Conservation (phyloP, 768 basidiomycete species). For the Naganishia friedmannii region DNA sequence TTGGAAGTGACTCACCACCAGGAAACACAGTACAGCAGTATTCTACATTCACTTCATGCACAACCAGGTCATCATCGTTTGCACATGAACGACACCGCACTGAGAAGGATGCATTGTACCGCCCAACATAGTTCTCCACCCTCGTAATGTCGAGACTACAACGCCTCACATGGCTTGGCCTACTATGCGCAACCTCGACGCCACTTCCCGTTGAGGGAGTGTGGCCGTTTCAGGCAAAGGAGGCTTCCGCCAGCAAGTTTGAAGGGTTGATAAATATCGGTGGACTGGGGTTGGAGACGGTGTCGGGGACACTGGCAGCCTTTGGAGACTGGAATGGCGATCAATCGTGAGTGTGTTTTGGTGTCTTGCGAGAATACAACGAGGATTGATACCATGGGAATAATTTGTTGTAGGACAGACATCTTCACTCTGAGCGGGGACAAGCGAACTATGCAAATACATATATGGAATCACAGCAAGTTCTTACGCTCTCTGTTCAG, state of each 20-base stretch:
- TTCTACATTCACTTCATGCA: too few species aligned
- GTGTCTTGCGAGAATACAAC: too few species aligned
- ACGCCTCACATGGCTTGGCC: not conserved
- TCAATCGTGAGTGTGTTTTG: constrained; percentile 84
- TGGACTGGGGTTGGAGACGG: constrained; percentile 67
- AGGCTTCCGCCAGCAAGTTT: constrained; percentile 6
- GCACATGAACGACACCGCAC: not conserved
- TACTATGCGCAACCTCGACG: not conserved
- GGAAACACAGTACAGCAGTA: constrained; percentile 9
- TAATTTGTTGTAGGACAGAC: too few species aligned
- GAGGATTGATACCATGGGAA: too few species aligned
- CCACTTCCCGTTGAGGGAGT: constrained; percentile 34
- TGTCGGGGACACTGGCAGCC: constrained; percentile 70
- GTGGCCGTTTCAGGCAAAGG: constrained; percentile 85
- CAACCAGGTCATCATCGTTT: not conserved
- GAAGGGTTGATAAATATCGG: constrained; percentile 79
- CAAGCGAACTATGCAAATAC: constrained; percentile 70
- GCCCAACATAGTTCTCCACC: not conserved
- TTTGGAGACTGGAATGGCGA: constrained; percentile 96
- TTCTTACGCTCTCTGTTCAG: constrained; percentile 58
- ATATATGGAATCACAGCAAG: constrained; percentile 78
- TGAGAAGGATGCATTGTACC: not conserved
- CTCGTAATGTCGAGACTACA: not conserved
- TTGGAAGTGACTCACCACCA: not conserved
- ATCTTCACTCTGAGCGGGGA: constrained; percentile 71